Percentiles rank a stretch among this genome's conserved stretches.
These are phyloP conservation scores for Isabelozyma rhagii DNA, from an alignment of 805 yeast species.

Conservation along the genomic window DNA sequence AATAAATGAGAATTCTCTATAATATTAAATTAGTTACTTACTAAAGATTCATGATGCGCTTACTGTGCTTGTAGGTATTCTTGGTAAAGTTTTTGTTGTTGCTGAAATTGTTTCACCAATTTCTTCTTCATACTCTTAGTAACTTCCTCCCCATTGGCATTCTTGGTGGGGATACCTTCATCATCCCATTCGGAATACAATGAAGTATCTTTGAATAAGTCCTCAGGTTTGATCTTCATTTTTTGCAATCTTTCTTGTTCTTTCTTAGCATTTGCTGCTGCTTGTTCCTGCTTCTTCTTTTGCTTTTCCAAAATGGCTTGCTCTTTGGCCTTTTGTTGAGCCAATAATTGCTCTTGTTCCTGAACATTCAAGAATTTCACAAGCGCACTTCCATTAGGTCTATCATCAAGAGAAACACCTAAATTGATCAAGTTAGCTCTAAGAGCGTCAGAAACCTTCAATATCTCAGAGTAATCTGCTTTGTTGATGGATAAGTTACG, in stretches of 20 bases:
- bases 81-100: constrained; percentile 77
- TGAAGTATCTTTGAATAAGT: constrained; percentile 62
- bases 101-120: constrained; percentile 70
- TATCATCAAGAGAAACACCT: constrained; percentile 86
- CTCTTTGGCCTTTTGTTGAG: constrained; percentile 59
- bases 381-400: constrained; percentile 76
- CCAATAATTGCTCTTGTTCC: constrained; percentile 65
- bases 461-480: constrained; percentile 48
- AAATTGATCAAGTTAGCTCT: constrained; percentile 69
- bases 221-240: constrained; percentile 66
- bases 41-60: not conserved
- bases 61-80: constrained; percentile 43
- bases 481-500: constrained; percentile 69
- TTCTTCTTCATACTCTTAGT: constrained; percentile 86
- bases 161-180: constrained; percentile 76
- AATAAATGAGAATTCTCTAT: not conserved
- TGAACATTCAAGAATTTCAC: constrained; percentile 71
- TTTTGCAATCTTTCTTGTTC: constrained; percentile 62
- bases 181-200: constrained; percentile 78
- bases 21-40: too few species aligned
- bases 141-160: constrained; percentile 74
- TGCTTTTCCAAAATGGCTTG: constrained; percentile 58
- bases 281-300: constrained; percentile 53
- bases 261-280: constrained; percentile 52
- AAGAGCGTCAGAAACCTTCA: constrained; percentile 70